phyloP scores from a whole-genome alignment of 2,329 filamentous ascomycete genomes.

The Cercospora beticola region DNA sequence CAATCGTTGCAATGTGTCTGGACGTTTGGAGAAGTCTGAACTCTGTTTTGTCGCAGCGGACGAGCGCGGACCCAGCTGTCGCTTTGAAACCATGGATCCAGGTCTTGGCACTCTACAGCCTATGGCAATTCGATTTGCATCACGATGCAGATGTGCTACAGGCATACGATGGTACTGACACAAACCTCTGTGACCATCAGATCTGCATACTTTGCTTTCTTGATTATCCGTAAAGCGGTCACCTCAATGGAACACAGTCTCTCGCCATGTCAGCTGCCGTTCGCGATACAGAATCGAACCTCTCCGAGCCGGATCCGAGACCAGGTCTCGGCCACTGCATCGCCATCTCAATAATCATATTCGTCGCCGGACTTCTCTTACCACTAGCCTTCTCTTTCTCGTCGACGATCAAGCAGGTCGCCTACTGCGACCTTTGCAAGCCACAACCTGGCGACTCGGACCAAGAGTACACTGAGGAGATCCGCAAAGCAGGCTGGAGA shows the following conservation, averaged over 20 bases:
- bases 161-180: background rate
- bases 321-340: background rate
- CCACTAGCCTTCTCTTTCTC: background rate
- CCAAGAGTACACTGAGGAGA: background rate
- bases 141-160: background rate
- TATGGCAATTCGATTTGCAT: background rate
- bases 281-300: too few relatives aligned
- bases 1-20: background rate
- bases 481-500: background rate
- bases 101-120: background rate
- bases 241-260: background rate
- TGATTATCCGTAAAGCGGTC: background rate
- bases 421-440: background rate
- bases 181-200: background rate
- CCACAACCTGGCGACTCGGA: background rate
- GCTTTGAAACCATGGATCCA: background rate
- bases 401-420: background rate
- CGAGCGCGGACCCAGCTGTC: background rate
- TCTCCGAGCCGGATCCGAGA: background rate
- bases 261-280: background rate
- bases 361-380: background rate
- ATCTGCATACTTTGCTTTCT: background rate
- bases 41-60: background rate
- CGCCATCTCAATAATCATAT: background rate
- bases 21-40: background rate